Percentiles rank a stretch among this genome's conserved stretches.
Conservation (phyloP, 2,329 filamentous ascomycete genomes). For the Lecanicillium sp. region DNA sequence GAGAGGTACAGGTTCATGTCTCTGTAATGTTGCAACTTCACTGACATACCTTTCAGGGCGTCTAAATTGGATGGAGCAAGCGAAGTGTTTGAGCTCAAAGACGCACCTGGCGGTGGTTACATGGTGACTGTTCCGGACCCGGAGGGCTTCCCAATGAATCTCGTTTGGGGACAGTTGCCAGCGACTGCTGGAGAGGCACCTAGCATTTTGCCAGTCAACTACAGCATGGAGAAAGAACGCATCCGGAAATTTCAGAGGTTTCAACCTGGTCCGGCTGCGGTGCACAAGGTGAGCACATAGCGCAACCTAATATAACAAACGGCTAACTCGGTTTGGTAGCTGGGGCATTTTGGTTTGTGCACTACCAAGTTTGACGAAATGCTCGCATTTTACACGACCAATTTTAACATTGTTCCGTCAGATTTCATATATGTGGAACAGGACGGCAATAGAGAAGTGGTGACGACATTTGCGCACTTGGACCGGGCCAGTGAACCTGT, state of each 20-base stretch:
- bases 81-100: neutral
- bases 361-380: conserved; percentile 22
- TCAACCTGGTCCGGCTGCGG: conserved; percentile 21
- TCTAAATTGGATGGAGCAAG: conserved; percentile 6
- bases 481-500: conserved; percentile 39
- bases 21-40: too few species aligned
- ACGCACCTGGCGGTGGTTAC: neutral
- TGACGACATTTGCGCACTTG: conserved; percentile 46
- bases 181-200: conserved; percentile 4
- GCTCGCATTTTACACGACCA: conserved; percentile 26
- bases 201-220: neutral
- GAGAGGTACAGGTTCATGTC: too few species aligned
- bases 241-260: conserved; percentile 24
- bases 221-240: neutral
- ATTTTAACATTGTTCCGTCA: conserved; percentile 32
- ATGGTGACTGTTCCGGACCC: conserved; percentile 3
- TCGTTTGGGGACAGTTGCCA: conserved; percentile 4
- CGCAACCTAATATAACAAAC: conserved; percentile 28
- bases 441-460: conserved; percentile 10
- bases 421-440: conserved; percentile 19
- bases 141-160: conserved; percentile 1
- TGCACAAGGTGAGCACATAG: conserved; percentile 31
- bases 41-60: too few species aligned
- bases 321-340: conserved; percentile 23
- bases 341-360: conserved; percentile 33